These are phyloP conservation scores for Mariannaea sp. DNA, from an alignment of 2,329 filamentous ascomycete species.

Conservation along the genomic window DNA sequence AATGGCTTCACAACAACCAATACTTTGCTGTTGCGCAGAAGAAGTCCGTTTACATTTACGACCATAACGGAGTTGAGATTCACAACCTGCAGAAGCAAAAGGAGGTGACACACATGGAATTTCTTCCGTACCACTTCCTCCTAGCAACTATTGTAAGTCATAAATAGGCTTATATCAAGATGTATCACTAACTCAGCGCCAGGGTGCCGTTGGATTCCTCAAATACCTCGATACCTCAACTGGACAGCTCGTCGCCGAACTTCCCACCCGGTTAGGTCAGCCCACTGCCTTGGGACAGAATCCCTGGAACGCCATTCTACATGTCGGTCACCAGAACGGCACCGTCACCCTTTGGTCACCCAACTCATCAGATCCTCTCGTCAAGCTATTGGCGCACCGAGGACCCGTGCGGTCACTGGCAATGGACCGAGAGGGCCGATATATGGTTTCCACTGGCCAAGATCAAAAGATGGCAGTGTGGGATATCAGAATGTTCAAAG, in stretches of 20 bases:
- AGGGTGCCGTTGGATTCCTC: slow-evolving; percentile 80
- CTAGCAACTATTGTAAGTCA: slow-evolving; percentile 77
- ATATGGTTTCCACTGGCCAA: slow-evolving; percentile 93
- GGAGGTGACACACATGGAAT: slow-evolving; percentile 93
- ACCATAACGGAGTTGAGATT: slow-evolving; percentile 85
- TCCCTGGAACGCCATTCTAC: slow-evolving; percentile 87
- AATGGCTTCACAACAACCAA: slow-evolving; percentile 94
- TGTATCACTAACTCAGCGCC: slow-evolving; percentile 26
- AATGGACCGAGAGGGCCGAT: slow-evolving; percentile 86
- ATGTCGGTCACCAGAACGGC: slow-evolving; percentile 93
- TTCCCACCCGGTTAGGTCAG: slow-evolving; percentile 81
- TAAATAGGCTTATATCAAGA: rapidly evolving
- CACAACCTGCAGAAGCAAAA: slow-evolving; percentile 89
- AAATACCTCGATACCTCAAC: slow-evolving; percentile 97
- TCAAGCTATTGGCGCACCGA: slow-evolving; percentile 87
- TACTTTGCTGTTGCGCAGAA: slow-evolving; percentile 96
- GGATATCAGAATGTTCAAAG: slow-evolving; percentile 93
- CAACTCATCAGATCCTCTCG: slow-evolving; percentile 82
- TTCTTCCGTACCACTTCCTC: slow-evolving; percentile 94
- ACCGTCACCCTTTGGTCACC: slow-evolving; percentile 96
- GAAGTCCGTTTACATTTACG: slow-evolving; percentile 97
- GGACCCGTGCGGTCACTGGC: slow-evolving; percentile 87
- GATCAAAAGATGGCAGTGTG: slow-evolving; percentile 92
- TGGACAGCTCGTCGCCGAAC: slow-evolving; percentile 83
- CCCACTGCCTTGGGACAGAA: slow-evolving; percentile 87